These are phyloP conservation scores for Mytilinidion resinicola DNA, from an alignment of 495 filamentous ascomycete genomes.

Conservation along the genomic window DNA sequence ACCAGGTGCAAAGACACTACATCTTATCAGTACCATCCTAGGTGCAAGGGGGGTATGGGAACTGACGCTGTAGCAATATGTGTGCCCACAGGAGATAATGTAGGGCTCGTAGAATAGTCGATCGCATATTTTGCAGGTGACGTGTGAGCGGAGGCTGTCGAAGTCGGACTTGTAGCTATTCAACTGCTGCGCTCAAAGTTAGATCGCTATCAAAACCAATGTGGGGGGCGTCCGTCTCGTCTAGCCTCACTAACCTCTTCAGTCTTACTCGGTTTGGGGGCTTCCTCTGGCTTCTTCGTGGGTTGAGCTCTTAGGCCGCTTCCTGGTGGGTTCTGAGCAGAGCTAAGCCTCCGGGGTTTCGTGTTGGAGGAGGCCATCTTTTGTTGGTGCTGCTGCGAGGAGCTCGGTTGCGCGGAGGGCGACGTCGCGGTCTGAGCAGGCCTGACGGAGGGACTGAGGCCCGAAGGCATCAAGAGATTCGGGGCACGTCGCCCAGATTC, in stretches of 20 bases:
- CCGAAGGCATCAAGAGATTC: too few species aligned
- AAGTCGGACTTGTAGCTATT: constrained; percentile 38
- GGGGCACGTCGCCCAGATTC: too few species aligned
- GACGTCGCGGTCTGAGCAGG: too few species aligned
- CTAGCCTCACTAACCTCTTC: constrained; percentile 14
- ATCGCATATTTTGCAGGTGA: constrained; percentile 66
- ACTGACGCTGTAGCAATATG: constrained; percentile 64
- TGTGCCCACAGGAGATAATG: constrained; percentile 65
- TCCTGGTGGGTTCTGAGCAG: too few species aligned
- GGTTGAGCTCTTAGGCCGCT: constrained; percentile 23
- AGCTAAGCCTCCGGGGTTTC: too few species aligned
- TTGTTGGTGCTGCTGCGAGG: too few species aligned
- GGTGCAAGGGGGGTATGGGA: not conserved
- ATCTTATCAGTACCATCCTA: constrained; percentile 16
- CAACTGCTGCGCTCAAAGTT: constrained; percentile 28
- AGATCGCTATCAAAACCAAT: not conserved
- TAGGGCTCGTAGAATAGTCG: constrained; percentile 67
- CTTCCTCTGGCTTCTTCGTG: constrained; percentile 22
- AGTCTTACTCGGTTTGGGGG: constrained; percentile 14
- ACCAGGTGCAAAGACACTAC: constrained; percentile 63
- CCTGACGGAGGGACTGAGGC: too few species aligned
- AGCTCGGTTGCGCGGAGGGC: too few species aligned
- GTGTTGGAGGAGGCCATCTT: too few species aligned
- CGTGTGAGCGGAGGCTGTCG: constrained; percentile 32
- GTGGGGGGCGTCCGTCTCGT: not conserved